Evolutionary conservation across 805 yeast species (phyloP).

Genomic region (Nakazawaea holstii): DNA sequence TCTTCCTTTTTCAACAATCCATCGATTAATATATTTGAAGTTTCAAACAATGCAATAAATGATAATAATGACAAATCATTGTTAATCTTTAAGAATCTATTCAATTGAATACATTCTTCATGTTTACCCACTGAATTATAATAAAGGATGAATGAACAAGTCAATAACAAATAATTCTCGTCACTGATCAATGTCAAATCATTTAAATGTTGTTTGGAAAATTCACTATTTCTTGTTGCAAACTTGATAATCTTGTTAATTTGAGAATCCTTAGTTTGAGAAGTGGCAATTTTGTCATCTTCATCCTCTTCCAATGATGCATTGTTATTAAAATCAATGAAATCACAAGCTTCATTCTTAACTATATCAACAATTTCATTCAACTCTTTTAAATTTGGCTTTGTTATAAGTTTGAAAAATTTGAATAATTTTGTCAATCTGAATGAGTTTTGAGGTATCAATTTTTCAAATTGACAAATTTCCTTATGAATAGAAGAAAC

Average conservation of each 20-base stretch:
- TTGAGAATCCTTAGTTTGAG: constrained; percentile 4
- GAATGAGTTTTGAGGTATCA: constrained; percentile 21
- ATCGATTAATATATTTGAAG: constrained; percentile 17
- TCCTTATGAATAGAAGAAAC: constrained; percentile 12
- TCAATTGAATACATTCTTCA: constrained; percentile 18
- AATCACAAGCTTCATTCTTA: constrained; percentile 19
- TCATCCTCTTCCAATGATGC: constrained; percentile 1
- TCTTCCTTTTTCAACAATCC: constrained; percentile 13
- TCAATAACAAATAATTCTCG: constrained; percentile 24
- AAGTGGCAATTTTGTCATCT: constrained; percentile 2
- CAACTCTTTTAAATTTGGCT: constrained; percentile 17
- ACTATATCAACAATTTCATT: constrained; percentile 7
- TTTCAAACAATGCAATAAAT: constrained; percentile 21
- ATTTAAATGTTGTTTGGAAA: neutral
- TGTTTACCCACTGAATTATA: constrained; percentile 19
- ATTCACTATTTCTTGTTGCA: neutral
- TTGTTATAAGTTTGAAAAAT: constrained; percentile 22
- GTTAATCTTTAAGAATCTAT: constrained; percentile 19
- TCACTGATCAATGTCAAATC: constrained; percentile 16
- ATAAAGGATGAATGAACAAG: constrained; percentile 24
- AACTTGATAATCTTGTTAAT: constrained; percentile 1
- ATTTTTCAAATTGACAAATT: constrained; percentile 6
- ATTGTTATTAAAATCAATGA: constrained; percentile 14
- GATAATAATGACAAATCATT: constrained; percentile 20
- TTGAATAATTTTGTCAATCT: constrained; percentile 21